Conservation (phyloP, 257 asterid genomes). For the Solanum medicagineum region DNA sequence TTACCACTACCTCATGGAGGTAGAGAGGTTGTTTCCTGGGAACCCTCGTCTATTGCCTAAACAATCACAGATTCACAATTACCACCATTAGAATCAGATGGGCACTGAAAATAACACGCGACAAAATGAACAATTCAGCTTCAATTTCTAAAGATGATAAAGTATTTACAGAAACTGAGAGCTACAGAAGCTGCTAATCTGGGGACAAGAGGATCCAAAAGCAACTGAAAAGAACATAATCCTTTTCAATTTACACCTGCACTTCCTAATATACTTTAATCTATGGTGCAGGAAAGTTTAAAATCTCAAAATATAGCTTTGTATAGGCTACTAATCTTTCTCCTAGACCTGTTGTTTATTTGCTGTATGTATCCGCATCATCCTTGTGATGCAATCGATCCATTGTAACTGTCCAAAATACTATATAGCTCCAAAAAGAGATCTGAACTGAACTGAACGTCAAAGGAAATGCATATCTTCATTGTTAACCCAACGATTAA, state of each 20-base stretch:
- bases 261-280: background rate
- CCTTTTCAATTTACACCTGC: background rate
- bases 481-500: slow-evolving; percentile 50
- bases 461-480: slow-evolving; percentile 42
- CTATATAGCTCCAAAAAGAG: background rate
- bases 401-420: slow-evolving; percentile 2
- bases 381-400: slow-evolving; percentile 48
- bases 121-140: background rate
- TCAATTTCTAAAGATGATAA: background rate
- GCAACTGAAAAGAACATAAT: background rate
- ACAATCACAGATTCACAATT: background rate
- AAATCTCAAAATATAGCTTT: background rate
- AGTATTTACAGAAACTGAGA: background rate
- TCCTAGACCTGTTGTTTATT: slow-evolving; percentile 17
- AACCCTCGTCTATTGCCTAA: too few relatives aligned
- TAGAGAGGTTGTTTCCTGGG: too few relatives aligned
- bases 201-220: background rate
- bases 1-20: too few relatives aligned
- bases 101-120: background rate
- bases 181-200: background rate
- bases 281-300: background rate
- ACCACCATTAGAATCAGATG: background rate
- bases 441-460: background rate
- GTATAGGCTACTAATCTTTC: background rate
- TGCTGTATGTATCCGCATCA: slow-evolving; percentile 25